Conservation (phyloP, 495 filamentous ascomycete species). For the Penicillium pulvis region DNA sequence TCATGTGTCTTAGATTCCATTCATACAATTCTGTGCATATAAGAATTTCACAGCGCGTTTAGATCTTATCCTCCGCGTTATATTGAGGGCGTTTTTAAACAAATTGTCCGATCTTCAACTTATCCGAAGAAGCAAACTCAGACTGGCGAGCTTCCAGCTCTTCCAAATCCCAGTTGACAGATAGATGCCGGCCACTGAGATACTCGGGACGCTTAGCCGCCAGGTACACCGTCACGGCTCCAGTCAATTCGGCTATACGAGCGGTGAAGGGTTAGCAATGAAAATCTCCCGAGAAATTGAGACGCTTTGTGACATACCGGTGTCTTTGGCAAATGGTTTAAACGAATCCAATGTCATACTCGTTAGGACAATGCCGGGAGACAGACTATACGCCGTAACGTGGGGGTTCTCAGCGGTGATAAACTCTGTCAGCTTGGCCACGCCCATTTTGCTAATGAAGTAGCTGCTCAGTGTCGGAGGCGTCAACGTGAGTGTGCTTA, state of each 20-base stretch:
- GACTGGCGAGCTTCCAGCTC: background rate
- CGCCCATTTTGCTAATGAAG: conserved; percentile 3
- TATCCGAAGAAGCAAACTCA: conserved; percentile 2
- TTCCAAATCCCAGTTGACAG: conserved; percentile 4
- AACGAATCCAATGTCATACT: conserved; percentile 4
- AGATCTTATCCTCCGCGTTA: background rate
- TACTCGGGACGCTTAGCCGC: conserved; percentile 1
- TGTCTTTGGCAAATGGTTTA: conserved; percentile 2
- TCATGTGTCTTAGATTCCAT: background rate
- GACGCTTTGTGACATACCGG: background rate
- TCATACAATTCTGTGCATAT: background rate
- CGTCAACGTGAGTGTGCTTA: background rate
- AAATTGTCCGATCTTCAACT: conserved; percentile 1
- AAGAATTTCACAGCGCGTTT: background rate
- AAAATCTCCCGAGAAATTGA: background rate
- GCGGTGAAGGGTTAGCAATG: background rate
- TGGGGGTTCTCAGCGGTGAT: conserved; percentile 1
- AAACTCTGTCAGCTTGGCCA: conserved; percentile 2
- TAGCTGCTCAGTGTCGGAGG: conserved; percentile 3
- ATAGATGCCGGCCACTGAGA: background rate
- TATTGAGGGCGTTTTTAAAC: background rate
- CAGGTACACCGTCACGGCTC: conserved; percentile 3
- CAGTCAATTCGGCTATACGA: conserved; percentile 1
- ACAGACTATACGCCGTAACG: conserved; percentile 2
- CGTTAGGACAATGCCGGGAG: background rate